Base-by-base conservation (phyloP, 116 monocot species). In the Papilionanthe hybrid region DNA sequence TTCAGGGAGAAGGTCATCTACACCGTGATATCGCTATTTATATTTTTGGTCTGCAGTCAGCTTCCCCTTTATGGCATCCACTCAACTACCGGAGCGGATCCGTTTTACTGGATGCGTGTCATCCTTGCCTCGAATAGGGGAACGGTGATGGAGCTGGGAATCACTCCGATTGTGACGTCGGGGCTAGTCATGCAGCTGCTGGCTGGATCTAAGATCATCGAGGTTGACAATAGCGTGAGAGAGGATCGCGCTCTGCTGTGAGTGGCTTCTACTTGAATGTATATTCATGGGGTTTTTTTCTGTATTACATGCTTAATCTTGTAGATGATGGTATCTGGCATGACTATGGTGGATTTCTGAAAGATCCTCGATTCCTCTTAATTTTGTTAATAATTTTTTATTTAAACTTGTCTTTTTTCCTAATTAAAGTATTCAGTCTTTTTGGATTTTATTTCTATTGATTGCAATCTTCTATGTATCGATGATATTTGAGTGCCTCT, bases 241-340 rank as follows among this genome's bases (percentile, higher is more conserved):
- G 87, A 87, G 69, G 90, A 90, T 78, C 85, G 85, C 9, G 80
- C 87, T 42, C 85, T 90, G 56, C 25, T 90, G 90, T 90, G 85
- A 90, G 82, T 87, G 32, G 15, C 25, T 60, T 5, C 28, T 67
- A 42, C 27, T 43, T 65, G 7, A 53, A 53, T 53, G 53, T 15
- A 53, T 53, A 15, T 53, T 53, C 22, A 22, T 22, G 3, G 32
- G 22, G 60, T 60, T 60, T 60, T 5, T 22, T 22, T 5, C 22
- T 60, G 60, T 53, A 53, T 53, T 53, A 4, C 53, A 15, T 53
- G 15, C 53, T 0, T 53, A 53, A 53, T 53, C 17, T 53, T 15
- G 12, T 4, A 0, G 53, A 53, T 53, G 53, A 53, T 53, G 53
- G 17, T 53, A 1, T 9, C 48, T 13, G 15, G 53, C 53, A 53